Evolutionary conservation across 192 early-diverging fungal species (phyloP), one percentile per base, ranked within the genome.

Genomic region (Haplosporangium gracile): DNA sequence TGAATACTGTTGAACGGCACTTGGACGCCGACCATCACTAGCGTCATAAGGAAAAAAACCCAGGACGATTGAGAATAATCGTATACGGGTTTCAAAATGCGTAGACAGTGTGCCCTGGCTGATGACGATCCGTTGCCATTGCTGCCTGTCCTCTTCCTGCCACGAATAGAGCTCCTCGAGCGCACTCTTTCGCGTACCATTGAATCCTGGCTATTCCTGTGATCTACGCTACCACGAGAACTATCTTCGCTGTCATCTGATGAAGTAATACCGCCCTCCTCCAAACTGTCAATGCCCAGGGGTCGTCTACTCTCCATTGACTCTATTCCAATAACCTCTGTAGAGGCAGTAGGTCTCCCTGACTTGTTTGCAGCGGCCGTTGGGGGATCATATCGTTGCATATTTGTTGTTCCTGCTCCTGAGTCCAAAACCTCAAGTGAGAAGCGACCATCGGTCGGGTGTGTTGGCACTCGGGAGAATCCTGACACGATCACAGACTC

Each of bases 1-100:
- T 88, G 92, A 87, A 94, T 91, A 68, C 91, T 90, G 83, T 92
- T 93, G 76, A 94, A 94, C 22, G 93, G 93, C 11, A 93, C 89
- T 22, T 90, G 82, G 1, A 91, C 85, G 70, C 91, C 91, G 49
- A 93, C 90, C 29, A 93, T 70, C 18, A 84, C 26, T 40, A 93
- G 88, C 8, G 91, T 90, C 45, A 86, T 82, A 18, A 86, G n/a
- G 71, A 91, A 93, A 11, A 94, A 78, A 9, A 91, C 51, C 91
- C 91, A 94, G 71, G 93, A 92, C 2, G 83, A 83, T 36, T 78
- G 76, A 10, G 80, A 72, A 55, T 88, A 88, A 24, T 80, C 74
- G 53, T 39, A 40, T 15, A 73, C 45, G 6, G 26, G 24, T 13
- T 22, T 20, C 13, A 78, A 15, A 18, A 78, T 20, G 7, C 39